These are phyloP conservation scores for Calonectria pauciramosa DNA, from an alignment of 2,329 filamentous ascomycete species.

Conservation along the genomic window DNA sequence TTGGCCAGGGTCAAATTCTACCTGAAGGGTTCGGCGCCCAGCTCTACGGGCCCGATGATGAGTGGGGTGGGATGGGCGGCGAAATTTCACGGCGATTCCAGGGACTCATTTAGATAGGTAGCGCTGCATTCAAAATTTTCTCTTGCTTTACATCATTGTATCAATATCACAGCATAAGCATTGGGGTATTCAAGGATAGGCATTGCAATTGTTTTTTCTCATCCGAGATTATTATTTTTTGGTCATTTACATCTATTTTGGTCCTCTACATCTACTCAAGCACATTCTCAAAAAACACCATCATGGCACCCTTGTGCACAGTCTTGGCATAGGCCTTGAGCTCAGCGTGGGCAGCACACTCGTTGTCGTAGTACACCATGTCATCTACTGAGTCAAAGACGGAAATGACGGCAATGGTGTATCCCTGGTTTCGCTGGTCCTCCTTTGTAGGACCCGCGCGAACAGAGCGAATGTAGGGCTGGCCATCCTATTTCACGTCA, in stretches of 20 bases:
- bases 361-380: conserved; percentile 73
- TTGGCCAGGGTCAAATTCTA: conserved; percentile 48
- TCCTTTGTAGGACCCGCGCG: conserved; percentile 62
- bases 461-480: conserved; percentile 70
- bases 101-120: conserved; percentile 42
- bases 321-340: conserved; percentile 49
- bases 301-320: conserved; percentile 58
- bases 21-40: conserved; percentile 29
- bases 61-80: conserved; percentile 36
- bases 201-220: background rate
- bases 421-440: conserved; percentile 70
- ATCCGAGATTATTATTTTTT: background rate
- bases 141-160: background rate
- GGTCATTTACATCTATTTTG: conserved; percentile 46
- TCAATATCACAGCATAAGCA: background rate
- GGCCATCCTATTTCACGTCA: conserved; percentile 62
- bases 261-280: conserved; percentile 14
- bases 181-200: background rate
- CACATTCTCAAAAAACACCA: conserved; percentile 63
- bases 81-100: conserved; percentile 52
- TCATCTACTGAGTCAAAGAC: conserved; percentile 70
- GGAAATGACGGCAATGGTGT: conserved; percentile 68
- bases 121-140: background rate
- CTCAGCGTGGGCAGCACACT: conserved; percentile 50
- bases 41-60: conserved; percentile 29